Base-by-base conservation (phyloP, 2,329 filamentous ascomycete genomes). In the Pyrenophora tritici-repentis region DNA sequence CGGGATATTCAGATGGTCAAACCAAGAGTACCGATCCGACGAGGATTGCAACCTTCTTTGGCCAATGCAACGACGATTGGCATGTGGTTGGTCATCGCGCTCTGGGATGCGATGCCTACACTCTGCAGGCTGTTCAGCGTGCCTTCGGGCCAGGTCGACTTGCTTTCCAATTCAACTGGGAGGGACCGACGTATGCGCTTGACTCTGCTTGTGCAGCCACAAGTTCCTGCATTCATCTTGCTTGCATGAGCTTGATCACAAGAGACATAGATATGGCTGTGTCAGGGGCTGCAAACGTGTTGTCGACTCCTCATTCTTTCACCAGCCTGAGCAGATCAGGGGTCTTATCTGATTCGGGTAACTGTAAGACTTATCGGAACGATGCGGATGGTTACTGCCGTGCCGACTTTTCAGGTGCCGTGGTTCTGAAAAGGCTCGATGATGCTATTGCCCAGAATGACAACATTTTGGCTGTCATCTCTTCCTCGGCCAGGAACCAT, bases 81-180 rank as follows among this genome's bases (percentile, higher is more conserved):
- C 46, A 42, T 31, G 42, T n/a, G n/a, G n/a, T n/a, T n/a, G n/a
- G n/a, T n/a, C n/a, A n/a, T n/a, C n/a, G n/a, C n/a, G n/a, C n/a
- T n/a, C n/a, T n/a, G n/a, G n/a, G 57, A 33, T 33, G 46, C 1
- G 55, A 58, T 26, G 18, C 32, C 6, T 44, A 53, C n/a, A n/a
- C 26, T 6, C 80, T 84, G 37, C 77, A 82, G 0, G 81, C 81
- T 16, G 76, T 76, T 22, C 70, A 72, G 6, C 73, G 82, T 14
- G 81, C 80, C 6, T 53, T 53, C 18, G 41, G 82, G 81, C 41
- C 55, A 72, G 1, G 71, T 75, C 32, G 71, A 65, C 17, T 74
- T 72, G 47, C 58, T 61, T 40, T 62, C 73, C 38, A 63, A 71
- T 42, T 63, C 74, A n/a, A n/a, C n/a, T n/a, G n/a, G n/a, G n/a